Base-by-base conservation (phyloP, 805 yeast species). In the Kodamaea kakaduensis region DNA sequence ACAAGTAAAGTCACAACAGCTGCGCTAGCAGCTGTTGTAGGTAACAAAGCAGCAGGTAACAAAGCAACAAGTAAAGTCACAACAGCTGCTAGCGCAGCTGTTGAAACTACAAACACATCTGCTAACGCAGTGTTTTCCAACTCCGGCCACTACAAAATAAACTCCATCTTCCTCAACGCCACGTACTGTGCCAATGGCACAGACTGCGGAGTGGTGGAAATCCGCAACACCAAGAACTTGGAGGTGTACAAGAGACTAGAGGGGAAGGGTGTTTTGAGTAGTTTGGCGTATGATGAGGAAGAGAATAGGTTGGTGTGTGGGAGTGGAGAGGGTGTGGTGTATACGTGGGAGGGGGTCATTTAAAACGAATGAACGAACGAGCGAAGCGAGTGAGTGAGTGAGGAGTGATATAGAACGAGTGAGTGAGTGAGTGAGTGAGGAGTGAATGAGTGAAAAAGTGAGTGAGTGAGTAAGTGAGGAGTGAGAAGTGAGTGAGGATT, bases 301-400 rank as follows among this genome's bases (percentile, higher is more conserved):
- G 12, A 30, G 18, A 48, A 53, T 34, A 32, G 46, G 9, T 24
- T 54, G 9, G 40, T 52, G 9, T 32, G 45, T 17, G 36, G 50
- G n/a, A 41, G 50, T 32, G 57, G 51, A 2, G 40, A 38, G 21
- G 58, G 58, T 7, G 13, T 9, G 10, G 19, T 54, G 12, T 50
- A 52, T 34, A 14, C 47, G n/a, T 55, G 60, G 60, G 48, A 55
- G 17, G 46, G 41, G 23, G 45, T 43, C n/a, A 22, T 46, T 10
- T 46, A 38, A 18, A 19, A 9, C 6, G 13, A 17, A 5, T 13
- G 7, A 17, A 19, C 10, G 27, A 24, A 14, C 8, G 6, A 10
- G 9, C 9, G 9, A 9, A 9, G 22, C 9, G 22, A 19, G 6
- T 7, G 22, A 19, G 22, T 19, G 22, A 19, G 9, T 6, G 22